Evolutionary conservation across 768 basidiomycete species (phyloP), one percentile per base, ranked within the genome.

Genomic region (Filobasidium floriforme): DNA sequence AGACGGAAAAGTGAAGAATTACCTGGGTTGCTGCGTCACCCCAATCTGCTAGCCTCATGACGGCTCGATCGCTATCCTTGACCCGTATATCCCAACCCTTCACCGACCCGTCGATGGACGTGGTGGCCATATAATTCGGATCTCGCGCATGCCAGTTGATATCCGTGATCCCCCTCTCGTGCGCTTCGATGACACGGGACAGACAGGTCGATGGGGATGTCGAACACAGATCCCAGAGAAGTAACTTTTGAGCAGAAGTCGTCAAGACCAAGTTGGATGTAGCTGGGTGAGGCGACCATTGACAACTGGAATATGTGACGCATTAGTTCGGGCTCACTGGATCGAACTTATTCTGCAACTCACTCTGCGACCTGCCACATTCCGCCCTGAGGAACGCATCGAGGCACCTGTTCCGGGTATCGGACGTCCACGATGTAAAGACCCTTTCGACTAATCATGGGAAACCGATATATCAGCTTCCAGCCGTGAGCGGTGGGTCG

Each of bases 81-180:
- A 82, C 82, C 51, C 90, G 82, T 26, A 99, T 73, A 77, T 98
- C 96, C 93, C 94, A 99, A 15, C 87, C 86, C 87, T 90, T 89
- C 22, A 97, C 78, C 86, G 93, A 96, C 0, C 92, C 88, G 75
- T 99, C 96, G 60, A 99, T 88, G 0, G 90, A 88, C 0, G 88
- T 91, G 57, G 92, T 94, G 1, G 89, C 88, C 19, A 98, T 89
- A 14, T 86, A 81, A 66, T 96, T 86, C 5, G 89, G 88, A 71
- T 92, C 87, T 4, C 84, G 83, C 0, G 88, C 88, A 73, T 92
- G 90, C 94, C 94, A 99, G 75, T 99, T 98, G 74, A 98, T 90
- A 74, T 99, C 96, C 2, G 96, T 97, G 62, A 99, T 92, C 5
- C 92, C 92, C 54, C 94, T 87, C 68, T 91, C 90, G 74, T 99